Evolutionary conservation across 352 stramenopile genomes (phyloP).

Genomic region (Phytophthora colocasiae): DNA sequence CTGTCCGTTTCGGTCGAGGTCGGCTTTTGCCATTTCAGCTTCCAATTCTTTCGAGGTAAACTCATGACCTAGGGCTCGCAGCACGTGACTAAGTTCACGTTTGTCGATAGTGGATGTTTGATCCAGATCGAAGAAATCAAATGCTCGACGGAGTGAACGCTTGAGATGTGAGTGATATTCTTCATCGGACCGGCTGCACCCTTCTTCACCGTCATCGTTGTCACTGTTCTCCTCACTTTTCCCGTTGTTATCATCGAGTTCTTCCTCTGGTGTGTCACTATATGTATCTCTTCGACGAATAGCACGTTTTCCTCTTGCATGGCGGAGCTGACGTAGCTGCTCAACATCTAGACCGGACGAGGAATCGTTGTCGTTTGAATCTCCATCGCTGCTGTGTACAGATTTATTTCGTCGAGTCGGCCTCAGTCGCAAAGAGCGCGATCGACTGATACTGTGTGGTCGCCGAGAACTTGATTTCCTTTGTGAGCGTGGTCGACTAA

Average conservation of each 20-base stretch:
- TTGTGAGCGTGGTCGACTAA: slow-evolving; percentile 20
- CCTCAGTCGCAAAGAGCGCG: slow-evolving; percentile 9
- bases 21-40: slow-evolving; percentile 59
- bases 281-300: slow-evolving; percentile 8
- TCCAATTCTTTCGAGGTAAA: slow-evolving; percentile 74
- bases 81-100: slow-evolving; percentile 65
- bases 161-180: slow-evolving; percentile 75
- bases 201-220: slow-evolving; percentile 26
- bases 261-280: slow-evolving; percentile 12
- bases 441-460: slow-evolving; percentile 15
- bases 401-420: slow-evolving; percentile 3
- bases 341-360: slow-evolving; percentile 57
- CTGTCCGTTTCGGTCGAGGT: slow-evolving; percentile 70
- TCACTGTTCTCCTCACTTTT: slow-evolving; percentile 19
- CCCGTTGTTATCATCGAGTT: slow-evolving; percentile 2
- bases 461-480: slow-evolving; percentile 14
- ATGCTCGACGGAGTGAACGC: slow-evolving; percentile 62
- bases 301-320: slow-evolving; percentile 11
- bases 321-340: slow-evolving; percentile 43
- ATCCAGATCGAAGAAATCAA: slow-evolving; percentile 84
- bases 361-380: slow-evolving; percentile 26
- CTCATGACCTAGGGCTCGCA: slow-evolving; percentile 75
- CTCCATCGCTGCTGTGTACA: slow-evolving; percentile 8
- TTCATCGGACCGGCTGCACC: slow-evolving; percentile 52
- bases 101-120: slow-evolving; percentile 78